These are phyloP conservation scores for Yarrowia keelungensis DNA, from an alignment of 805 yeast genomes.

Conservation along the genomic window DNA sequence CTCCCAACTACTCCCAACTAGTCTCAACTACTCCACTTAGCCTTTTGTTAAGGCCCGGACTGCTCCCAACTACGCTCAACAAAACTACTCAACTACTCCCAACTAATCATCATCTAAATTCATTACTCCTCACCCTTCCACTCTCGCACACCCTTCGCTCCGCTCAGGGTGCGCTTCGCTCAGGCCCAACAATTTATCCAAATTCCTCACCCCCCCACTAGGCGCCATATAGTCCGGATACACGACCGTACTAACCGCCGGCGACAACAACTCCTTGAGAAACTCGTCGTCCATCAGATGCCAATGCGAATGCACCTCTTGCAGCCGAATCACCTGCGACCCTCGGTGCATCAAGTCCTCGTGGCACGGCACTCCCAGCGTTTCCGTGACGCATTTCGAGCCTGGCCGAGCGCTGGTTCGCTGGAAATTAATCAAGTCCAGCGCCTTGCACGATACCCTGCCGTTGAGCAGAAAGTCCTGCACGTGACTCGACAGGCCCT, in stretches of 20 bases:
- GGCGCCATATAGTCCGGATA: neutral
- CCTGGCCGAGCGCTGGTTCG: neutral
- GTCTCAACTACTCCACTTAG: too few species aligned
- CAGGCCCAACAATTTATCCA: too few species aligned
- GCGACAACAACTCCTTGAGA: neutral
- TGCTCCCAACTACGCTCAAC: too few species aligned
- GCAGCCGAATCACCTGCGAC: too few species aligned
- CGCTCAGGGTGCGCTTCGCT: too few species aligned
- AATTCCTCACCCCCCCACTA: neutral
- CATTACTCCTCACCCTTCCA: too few species aligned
- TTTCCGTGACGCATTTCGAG: neutral
- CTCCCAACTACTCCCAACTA: neutral
- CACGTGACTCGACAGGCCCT: too few species aligned
- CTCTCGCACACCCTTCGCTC: too few species aligned
- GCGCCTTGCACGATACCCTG: neutral
- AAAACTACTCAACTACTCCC: too few species aligned
- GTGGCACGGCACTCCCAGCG: neutral
- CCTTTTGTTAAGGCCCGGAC: too few species aligned
- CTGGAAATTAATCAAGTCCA: slow-evolving; percentile 1
- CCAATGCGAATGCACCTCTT: slow-evolving; percentile 15
- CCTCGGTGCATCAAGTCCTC: neutral
- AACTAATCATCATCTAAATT: too few species aligned
- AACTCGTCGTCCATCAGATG: neutral
- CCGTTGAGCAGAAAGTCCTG: neutral
- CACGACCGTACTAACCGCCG: neutral